These are phyloP conservation scores for Pichia heedii DNA, from an alignment of 805 yeast species.

Conservation along the genomic window DNA sequence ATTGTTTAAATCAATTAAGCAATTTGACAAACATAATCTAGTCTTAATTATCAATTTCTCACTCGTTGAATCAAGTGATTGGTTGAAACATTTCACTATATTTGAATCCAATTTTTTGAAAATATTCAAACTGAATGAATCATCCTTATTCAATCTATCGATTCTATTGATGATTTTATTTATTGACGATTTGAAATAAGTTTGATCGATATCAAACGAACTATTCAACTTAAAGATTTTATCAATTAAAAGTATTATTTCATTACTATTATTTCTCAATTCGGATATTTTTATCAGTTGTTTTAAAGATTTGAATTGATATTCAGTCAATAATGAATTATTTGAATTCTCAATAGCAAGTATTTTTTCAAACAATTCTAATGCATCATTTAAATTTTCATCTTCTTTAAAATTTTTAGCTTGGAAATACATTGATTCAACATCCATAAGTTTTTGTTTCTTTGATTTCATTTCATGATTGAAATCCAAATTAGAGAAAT, in stretches of 20 bases:
- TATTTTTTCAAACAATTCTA: conserved; percentile 17
- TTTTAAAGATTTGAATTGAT: conserved; percentile 26
- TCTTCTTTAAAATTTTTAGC: conserved; percentile 28
- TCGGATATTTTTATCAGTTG: conserved; percentile 25
- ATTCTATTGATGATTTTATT: conserved; percentile 23
- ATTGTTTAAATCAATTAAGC: conserved; percentile 24
- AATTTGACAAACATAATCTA: conserved; percentile 36
- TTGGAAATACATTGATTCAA: conserved; percentile 24
- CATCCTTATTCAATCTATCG: conserved; percentile 16
- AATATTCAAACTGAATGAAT: conserved; percentile 13
- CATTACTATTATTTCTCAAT: conserved; percentile 11
- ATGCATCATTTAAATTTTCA: conserved; percentile 21
- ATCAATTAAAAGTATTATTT: conserved; percentile 12
- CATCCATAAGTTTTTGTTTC: conserved; percentile 5
- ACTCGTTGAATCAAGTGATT: background rate
- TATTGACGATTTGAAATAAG: conserved; percentile 25
- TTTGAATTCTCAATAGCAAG: conserved; percentile 4
- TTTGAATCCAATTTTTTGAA: conserved; percentile 15
- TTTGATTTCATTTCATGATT: background rate
- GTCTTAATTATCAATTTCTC: conserved; percentile 41
- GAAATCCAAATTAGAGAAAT: conserved; percentile 1
- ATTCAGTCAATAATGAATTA: conserved; percentile 11
- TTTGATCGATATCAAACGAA: conserved; percentile 11
- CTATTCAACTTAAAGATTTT: conserved; percentile 14
- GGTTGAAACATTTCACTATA: background rate